A percentile compares a stretch with the other conserved stretches of the same genome.
These are phyloP conservation scores for Passiflora organensis DNA, from an alignment of 345 rosid species.

Conservation along the genomic window DNA sequence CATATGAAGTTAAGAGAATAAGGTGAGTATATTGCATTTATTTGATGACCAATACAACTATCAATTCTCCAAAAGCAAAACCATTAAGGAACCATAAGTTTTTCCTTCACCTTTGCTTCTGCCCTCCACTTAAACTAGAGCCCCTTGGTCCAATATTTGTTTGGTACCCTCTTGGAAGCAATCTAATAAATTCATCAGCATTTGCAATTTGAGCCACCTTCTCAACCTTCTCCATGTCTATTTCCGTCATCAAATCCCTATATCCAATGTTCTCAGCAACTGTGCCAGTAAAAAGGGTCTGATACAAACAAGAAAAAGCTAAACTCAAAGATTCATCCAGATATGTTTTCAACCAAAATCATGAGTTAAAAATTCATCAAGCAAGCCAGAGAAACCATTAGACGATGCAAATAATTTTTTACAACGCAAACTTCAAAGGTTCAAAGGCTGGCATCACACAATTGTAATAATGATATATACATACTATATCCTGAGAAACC, in stretches of 20 bases:
- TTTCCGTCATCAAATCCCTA: constrained; percentile 52
- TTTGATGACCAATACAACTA: background rate
- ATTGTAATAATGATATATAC: constrained; percentile 1
- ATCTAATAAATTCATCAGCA: constrained; percentile 82
- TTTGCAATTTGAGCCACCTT: constrained; percentile 64
- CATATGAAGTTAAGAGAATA: constrained; percentile 6
- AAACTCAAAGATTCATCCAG: constrained; percentile 13
- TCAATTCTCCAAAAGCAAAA: background rate
- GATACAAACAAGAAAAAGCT: constrained; percentile 15
- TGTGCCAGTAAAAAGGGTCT: constrained; percentile 93
- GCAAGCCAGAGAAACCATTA: too few relatives aligned
- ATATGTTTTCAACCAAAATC: constrained; percentile 1
- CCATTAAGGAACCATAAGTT: background rate
- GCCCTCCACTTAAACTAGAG: constrained; percentile 90
- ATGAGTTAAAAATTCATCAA: too few relatives aligned
- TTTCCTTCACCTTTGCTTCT: constrained; percentile 69
- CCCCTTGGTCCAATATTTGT: constrained; percentile 86
- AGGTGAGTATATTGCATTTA: background rate
- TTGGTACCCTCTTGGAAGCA: constrained; percentile 68
- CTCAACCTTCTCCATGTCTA: constrained; percentile 79
- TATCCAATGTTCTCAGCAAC: constrained; percentile 93
- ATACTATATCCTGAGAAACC: constrained; percentile 92
- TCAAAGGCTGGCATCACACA: background rate
- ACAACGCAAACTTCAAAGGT: constrained; percentile 1
- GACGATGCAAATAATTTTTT: background rate